Conservation (phyloP, 1,284 basidiomycete species). For the Trichosporon faecale region DNA sequence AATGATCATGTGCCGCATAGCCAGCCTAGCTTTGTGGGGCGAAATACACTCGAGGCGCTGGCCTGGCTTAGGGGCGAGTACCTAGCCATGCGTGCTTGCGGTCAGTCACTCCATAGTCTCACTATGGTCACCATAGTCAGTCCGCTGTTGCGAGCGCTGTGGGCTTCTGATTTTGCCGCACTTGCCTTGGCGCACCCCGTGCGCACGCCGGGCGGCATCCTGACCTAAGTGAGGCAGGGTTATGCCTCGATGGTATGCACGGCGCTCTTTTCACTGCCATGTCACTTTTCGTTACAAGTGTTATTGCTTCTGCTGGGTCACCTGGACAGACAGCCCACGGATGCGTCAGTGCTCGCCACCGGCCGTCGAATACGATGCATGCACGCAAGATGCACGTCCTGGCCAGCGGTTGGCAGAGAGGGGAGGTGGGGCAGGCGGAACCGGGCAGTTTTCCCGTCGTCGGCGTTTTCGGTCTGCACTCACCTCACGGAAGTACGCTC, state of each 20-base stretch:
- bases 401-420: not conserved
- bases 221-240: not conserved
- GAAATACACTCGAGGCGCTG: not conserved
- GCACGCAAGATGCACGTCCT: not conserved
- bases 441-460: conserved; percentile 10
- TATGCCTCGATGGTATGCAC: not conserved
- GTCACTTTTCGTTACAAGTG: not conserved
- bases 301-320: not conserved
- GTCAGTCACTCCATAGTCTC: not conserved
- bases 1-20: not conserved
- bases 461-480: conserved; percentile 9
- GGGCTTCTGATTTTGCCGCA: not conserved
- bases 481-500: conserved; percentile 6
- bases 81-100: not conserved
- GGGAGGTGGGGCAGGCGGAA: not conserved
- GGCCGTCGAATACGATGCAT: not conserved
- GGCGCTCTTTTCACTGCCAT: not conserved
- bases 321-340: not conserved
- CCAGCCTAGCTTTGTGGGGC: not conserved
- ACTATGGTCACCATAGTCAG: not conserved
- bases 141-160: not conserved
- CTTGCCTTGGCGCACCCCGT: not conserved
- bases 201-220: not conserved
- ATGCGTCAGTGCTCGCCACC: not conserved
- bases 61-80: not conserved